Conservation (phyloP, 192 early-diverging fungal genomes). For the Entomortierella beljakovae region DNA sequence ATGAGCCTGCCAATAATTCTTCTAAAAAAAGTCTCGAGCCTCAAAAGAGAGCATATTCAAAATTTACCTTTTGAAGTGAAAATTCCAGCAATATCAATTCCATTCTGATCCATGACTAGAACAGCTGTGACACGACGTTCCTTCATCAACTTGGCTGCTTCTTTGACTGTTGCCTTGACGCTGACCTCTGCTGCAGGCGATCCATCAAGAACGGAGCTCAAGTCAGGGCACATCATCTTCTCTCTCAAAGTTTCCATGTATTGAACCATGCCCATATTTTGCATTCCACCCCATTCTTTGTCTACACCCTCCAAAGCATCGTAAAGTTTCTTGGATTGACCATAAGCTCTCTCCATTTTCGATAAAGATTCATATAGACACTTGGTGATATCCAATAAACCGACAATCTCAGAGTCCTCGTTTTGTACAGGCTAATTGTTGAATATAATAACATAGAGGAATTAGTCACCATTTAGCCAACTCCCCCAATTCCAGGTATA, state of each 20-base stretch:
- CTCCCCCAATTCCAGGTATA: background rate
- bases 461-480: background rate
- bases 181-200: constrained; percentile 70
- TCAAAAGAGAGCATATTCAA: background rate
- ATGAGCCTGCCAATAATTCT: background rate
- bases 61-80: constrained; percentile 81
- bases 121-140: constrained; percentile 79
- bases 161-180: constrained; percentile 74
- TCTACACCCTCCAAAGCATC: constrained; percentile 86
- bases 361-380: constrained; percentile 88
- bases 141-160: constrained; percentile 82
- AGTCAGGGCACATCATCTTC: constrained; percentile 92
- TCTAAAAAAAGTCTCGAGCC: no score
- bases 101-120: constrained; percentile 76
- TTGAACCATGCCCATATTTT: constrained; percentile 74
- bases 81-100: constrained; percentile 82
- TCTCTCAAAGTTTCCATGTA: constrained; percentile 81
- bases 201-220: constrained; percentile 84
- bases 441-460: background rate
- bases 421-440: constrained; percentile 77
- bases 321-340: constrained; percentile 83
- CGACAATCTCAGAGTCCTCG: constrained; percentile 88
- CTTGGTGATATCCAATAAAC: constrained; percentile 87
- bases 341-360: constrained; percentile 87
- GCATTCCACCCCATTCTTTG: constrained; percentile 80